A percentile compares a stretch with the other conserved stretches of the same genome.
Evolutionary conservation across 306 rosid genomes (phyloP).

Genomic region (Malus asiatica): DNA sequence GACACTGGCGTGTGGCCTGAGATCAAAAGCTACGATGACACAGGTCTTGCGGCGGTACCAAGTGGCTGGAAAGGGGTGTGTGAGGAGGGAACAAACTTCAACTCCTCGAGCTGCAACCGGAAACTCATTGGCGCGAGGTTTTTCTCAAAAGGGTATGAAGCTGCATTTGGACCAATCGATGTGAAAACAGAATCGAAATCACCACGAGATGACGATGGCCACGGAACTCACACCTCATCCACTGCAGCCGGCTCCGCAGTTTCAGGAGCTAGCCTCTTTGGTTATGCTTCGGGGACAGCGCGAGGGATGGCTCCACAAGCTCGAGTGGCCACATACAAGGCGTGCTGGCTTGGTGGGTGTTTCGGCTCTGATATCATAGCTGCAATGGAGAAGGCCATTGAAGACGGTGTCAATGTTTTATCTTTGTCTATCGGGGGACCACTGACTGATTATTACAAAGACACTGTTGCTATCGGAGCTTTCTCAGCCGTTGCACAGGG

Average conservation of each 20-base stretch:
- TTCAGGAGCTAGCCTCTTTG: constrained; percentile 62
- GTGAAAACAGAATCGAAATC: constrained; percentile 55
- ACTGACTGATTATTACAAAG: constrained; percentile 33
- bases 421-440: constrained; percentile 86
- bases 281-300: constrained; percentile 76
- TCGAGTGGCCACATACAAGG: constrained; percentile 73
- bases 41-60: constrained; percentile 52
- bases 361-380: constrained; percentile 60
- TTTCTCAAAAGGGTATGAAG: constrained; percentile 64
- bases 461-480: constrained; percentile 63
- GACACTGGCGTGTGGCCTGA: constrained; percentile 98
- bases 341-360: constrained; percentile 74
- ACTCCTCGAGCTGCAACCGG: constrained; percentile 54
- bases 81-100: constrained; percentile 58
- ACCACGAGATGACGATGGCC: constrained; percentile 85
- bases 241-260: constrained; percentile 79
- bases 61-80: constrained; percentile 78
- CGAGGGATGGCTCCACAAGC: constrained; percentile 85
- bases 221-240: constrained; percentile 87
- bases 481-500: constrained; percentile 66
- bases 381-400: constrained; percentile 73
- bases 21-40: constrained; percentile 56
- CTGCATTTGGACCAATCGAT: constrained; percentile 43
- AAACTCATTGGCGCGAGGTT: constrained; percentile 82
- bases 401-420: constrained; percentile 63